Percentiles rank a stretch among this genome's conserved stretches.
Conservation (phyloP, 2,329 filamentous ascomycete species). For the Rhynchosporium graminicola region DNA sequence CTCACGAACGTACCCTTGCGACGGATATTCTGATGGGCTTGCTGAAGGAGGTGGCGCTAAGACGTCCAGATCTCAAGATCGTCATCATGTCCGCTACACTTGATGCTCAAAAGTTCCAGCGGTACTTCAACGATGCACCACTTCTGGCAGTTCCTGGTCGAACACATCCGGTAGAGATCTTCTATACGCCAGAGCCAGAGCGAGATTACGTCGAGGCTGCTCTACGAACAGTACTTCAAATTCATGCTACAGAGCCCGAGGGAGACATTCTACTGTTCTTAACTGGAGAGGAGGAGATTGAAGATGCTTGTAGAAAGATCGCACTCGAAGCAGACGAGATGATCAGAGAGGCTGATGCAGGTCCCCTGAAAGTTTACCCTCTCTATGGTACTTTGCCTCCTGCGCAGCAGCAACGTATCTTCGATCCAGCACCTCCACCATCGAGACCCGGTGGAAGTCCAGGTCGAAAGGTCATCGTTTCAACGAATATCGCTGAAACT, state of each 20-base stretch:
- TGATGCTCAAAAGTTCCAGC: conserved; percentile 96
- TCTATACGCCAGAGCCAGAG: conserved; percentile 95
- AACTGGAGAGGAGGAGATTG: conserved; percentile 97
- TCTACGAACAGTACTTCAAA: conserved; percentile 91
- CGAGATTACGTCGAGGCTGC: conserved; percentile 96
- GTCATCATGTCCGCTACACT: conserved; percentile 99
- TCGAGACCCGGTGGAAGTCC: conserved; percentile 75
- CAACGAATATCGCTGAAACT: conserved; percentile 98
- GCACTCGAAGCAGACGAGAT: conserved; percentile 88
- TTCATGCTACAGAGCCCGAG: conserved; percentile 88
- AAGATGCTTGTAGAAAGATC: conserved; percentile 93
- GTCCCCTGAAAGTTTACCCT: conserved; percentile 86
- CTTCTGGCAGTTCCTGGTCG: conserved; percentile 91
- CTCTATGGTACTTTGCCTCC: conserved; percentile 93
- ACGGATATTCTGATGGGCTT: conserved; percentile 98
- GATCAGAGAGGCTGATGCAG: conserved; percentile 85
- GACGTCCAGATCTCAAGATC: conserved; percentile 89
- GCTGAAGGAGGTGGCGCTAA: conserved; percentile 82
- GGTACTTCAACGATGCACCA: conserved; percentile 93
- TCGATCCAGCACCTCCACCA: conserved; percentile 80
- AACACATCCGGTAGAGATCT: conserved; percentile 96
- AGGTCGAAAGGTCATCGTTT: conserved; percentile 91
- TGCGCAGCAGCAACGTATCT: conserved; percentile 91
- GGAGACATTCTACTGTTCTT: conserved; percentile 94
- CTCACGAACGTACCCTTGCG: conserved; percentile 94